phyloP scores from a whole-genome alignment of 2,329 filamentous ascomycete species.

The Diaporthe citriasiana region DNA sequence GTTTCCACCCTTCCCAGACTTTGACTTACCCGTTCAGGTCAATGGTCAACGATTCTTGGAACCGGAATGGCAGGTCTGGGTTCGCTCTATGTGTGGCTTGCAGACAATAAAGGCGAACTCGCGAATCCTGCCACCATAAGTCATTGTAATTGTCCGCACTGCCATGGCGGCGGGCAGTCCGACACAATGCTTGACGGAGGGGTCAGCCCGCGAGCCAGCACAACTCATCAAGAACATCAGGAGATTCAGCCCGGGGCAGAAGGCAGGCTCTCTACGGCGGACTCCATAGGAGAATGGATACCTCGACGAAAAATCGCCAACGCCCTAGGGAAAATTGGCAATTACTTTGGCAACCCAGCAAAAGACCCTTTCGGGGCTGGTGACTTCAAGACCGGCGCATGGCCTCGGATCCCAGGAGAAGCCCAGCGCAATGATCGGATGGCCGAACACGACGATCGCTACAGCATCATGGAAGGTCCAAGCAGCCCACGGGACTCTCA shows the following conservation, averaged over 20 bases:
- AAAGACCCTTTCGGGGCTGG: conserved; percentile 9
- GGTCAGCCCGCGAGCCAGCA: background rate
- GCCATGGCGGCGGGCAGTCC: background rate
- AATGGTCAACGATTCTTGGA: conserved; percentile 73
- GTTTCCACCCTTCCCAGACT: background rate
- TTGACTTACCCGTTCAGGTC: conserved; percentile 55
- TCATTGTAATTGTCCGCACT: background rate
- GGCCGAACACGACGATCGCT: conserved; percentile 6
- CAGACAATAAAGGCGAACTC: conserved; percentile 48
- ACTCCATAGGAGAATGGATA: background rate
- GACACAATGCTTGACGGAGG: background rate
- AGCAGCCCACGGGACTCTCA: background rate
- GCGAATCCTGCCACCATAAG: background rate
- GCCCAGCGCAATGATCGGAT: background rate
- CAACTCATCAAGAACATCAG: background rate
- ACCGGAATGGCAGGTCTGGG: conserved; percentile 70
- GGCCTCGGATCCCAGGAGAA: background rate
- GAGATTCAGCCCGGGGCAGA: background rate
- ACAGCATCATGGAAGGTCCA: background rate
- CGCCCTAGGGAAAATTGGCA: conserved; percentile 2
- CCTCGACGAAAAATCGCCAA: conserved; percentile 12
- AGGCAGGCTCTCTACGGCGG: background rate
- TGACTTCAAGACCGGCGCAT: background rate
- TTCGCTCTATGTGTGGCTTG: conserved; percentile 69
- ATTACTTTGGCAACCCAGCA: conserved; percentile 17